Evolutionary conservation across 2,329 filamentous ascomycete species (phyloP), one percentile per base, ranked within the genome.

Genomic region (Cladosporium sp.): DNA sequence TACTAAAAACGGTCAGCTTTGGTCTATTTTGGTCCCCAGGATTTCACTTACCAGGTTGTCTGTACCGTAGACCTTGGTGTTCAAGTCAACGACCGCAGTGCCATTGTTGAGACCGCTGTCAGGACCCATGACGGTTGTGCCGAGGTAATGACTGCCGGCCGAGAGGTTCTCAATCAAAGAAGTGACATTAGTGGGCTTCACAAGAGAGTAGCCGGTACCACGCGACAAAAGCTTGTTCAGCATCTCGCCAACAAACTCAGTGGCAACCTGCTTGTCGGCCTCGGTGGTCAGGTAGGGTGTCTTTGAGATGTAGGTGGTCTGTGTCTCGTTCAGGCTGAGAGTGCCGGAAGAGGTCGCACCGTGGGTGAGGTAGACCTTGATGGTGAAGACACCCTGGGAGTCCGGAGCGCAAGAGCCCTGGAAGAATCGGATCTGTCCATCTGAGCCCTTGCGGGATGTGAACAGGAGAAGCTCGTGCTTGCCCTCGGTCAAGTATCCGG

Each of bases 21-120:
- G 3, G 84, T 80, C 64, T 88, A 17, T 3, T 12, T 0, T 86
- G n/a, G n/a, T n/a, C n/a, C n/a, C 86, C 74, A 88, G 86, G 66
- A 89, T 85, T 61, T 80, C 82, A 1, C 83, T 86, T 66, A 85
- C 88, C 45, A 88, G 75, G 72, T 88, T 88, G 65, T 88, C 84
- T 0, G 83, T 88, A 39, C 85, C 86, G 67, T 80, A 70, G 2
- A 82, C 80, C 50, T 79, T 73, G 54, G 80, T 78, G 67, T 78
- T 77, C 22, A 76, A 72, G 60, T 82, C 79, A 0, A 82, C 75
- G 6, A 82, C 80, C 0, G 78, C 70, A 19, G 74, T 73, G 52
- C 76, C 76, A 43, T 63, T 61, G 15, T 63, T 69, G 11, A 78
- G 69, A 51, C 76, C 76, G 55, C 73, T 76, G 63, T 78, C 76